These are phyloP conservation scores for Solanum clarkiae DNA, from an alignment of 257 asterid species.

Conservation along the genomic window DNA sequence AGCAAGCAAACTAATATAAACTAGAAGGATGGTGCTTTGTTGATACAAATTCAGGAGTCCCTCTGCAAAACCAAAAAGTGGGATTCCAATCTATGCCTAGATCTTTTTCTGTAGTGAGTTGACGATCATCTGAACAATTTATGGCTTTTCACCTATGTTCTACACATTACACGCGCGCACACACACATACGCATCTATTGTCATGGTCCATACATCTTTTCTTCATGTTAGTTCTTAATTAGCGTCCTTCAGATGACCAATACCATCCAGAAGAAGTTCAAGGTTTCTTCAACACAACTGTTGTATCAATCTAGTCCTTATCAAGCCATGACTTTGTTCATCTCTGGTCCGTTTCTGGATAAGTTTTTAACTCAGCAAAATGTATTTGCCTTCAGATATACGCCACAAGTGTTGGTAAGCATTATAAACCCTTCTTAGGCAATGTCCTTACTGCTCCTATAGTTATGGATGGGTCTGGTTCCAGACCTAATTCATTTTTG, in stretches of 20 bases:
- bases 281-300: constrained; percentile 81
- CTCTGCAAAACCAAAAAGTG: background rate
- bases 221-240: constrained; percentile 32
- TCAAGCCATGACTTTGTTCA: constrained; percentile 65
- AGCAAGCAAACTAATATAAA: background rate
- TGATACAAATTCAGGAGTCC: background rate
- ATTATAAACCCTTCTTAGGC: background rate
- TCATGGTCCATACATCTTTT: background rate
- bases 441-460: background rate
- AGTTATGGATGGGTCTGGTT: background rate
- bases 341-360: constrained; percentile 81
- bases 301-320: constrained; percentile 78
- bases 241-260: constrained; percentile 72
- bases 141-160: background rate
- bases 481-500: constrained; percentile 13
- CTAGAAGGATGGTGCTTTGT: background rate
- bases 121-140: background rate
- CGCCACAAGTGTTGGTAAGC: constrained; percentile 64
- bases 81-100: background rate
- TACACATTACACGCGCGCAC: background rate
- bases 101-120: background rate
- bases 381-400: constrained; percentile 67
- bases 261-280: constrained; percentile 81
- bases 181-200: background rate
- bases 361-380: constrained; percentile 54